Base-by-base conservation (phyloP, 495 filamentous ascomycete species). In the Lasiosphaeris hirsuta region DNA sequence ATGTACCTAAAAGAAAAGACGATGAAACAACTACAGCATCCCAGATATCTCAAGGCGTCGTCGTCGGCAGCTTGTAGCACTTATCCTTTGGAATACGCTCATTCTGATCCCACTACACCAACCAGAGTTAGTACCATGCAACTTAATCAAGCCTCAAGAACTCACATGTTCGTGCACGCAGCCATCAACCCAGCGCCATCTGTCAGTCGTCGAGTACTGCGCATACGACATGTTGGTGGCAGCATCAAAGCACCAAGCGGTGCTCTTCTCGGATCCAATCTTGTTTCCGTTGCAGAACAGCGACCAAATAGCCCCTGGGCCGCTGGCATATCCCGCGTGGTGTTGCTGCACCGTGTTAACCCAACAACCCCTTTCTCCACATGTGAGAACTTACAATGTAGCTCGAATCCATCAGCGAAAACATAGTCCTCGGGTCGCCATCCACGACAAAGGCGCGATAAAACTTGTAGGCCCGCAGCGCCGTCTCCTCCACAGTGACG, bases 201-300 rank as follows among this genome's bases (percentile, higher is more conserved):
- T 51, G 54, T 77, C 75, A 1, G 70, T 70, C 1, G 67, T 72
- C 37, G 70, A 73, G 61, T 78, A 78, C 53, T 62, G 64, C 0
- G 75, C 74, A 47, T 75, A 78, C 40, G 73, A 76, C 75, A 78
- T 78, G 63, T 77, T 77, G 1, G 75, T 78, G 63, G 62, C 69
- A 15, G 72, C 67, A 54, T 75, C 75, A 49, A 76, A 78, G 59
- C 73, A 78, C 72, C 73, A 76, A 8, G 61, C 41, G 4, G 73
- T 78, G 62, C 58, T 70, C 37, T 51, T 6, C 52, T 78, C 73
- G 46, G 40, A 73, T 40, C 71, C 75, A n/a, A 75, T 63, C 51
- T 70, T 72, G 11, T 54, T 67, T 0, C 75, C 75, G 45, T 50
- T 66, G 66, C 75, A 78, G 66, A 78, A 78, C 30, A 78, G 59